Percentiles rank a stretch among this genome's conserved stretches.
These are phyloP conservation scores for Microcyclospora pomicola DNA, from an alignment of 2,329 filamentous ascomycete species.

Conservation along the genomic window DNA sequence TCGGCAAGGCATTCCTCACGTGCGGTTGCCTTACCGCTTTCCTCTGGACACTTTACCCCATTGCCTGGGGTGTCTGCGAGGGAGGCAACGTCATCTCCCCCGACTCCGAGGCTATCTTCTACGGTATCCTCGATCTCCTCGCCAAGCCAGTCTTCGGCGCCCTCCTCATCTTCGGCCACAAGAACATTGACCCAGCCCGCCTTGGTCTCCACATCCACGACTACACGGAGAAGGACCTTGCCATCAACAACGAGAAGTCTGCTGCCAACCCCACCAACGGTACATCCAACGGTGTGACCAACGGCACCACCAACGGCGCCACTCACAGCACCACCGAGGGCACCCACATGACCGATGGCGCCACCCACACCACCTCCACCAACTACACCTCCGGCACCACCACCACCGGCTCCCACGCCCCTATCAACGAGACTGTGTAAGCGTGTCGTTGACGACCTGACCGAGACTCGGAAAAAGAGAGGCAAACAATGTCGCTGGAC, in stretches of 20 bases:
- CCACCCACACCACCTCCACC: constrained; percentile 11
- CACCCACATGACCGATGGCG: constrained; percentile 11
- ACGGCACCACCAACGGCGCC: constrained; percentile 12
- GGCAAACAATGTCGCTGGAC: too few relatives aligned
- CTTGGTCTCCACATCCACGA: constrained; percentile 41
- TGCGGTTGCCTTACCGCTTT: constrained; percentile 46
- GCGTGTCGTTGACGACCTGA: too few relatives aligned
- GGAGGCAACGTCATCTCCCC: constrained; percentile 52
- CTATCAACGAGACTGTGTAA: too few relatives aligned
- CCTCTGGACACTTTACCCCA: constrained; percentile 52
- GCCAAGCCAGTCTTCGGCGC: constrained; percentile 51
- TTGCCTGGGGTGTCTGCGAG: constrained; percentile 48
- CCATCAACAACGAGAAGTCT: constrained; percentile 2
- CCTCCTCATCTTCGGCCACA: constrained; percentile 48
- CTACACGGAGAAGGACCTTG: constrained; percentile 27
- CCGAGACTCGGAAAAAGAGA: too few relatives aligned
- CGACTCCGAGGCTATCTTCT: constrained; percentile 55
- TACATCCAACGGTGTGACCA: constrained; percentile 5
- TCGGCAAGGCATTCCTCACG: constrained; percentile 40
- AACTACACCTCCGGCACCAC: constrained; percentile 6
- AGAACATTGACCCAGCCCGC: constrained; percentile 43
- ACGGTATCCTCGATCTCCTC: constrained; percentile 51
- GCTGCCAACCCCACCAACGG: constrained; percentile 1
- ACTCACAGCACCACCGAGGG: constrained; percentile 12
- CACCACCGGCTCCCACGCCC: too few relatives aligned